phyloP scores from a whole-genome alignment of 176 grass and related monocot species.

The Leersia perrieri region DNA sequence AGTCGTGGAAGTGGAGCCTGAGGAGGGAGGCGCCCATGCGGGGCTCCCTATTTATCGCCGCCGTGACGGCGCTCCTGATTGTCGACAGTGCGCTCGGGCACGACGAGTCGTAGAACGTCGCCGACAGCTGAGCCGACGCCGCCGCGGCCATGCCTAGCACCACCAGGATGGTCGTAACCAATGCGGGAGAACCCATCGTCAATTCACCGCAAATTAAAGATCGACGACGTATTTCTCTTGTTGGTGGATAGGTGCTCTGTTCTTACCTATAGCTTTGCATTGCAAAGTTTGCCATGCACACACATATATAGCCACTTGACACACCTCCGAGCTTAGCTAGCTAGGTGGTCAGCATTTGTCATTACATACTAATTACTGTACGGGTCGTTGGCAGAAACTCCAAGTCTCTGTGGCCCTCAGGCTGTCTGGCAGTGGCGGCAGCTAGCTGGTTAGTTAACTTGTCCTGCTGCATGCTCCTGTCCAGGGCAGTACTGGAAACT shows the following conservation, averaged over 20 bases:
- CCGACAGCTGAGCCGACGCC: constrained; percentile 61
- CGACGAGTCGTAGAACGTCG: constrained; percentile 71
- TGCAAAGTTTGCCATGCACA: constrained; percentile 3
- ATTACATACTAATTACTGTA: not conserved
- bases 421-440: not conserved
- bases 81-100: constrained; percentile 56
- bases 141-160: constrained; percentile 27
- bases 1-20: constrained; percentile 85
- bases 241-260: no score
- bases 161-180: constrained; percentile 7
- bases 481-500: not conserved
- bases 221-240: no score
- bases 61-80: constrained; percentile 50
- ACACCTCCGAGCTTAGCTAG: not conserved
- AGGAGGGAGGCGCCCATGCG: constrained; percentile 77
- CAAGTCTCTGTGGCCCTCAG: not conserved
- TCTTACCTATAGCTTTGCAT: not conserved
- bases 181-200: constrained; percentile 5
- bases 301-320: constrained; percentile 10
- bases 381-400: not conserved
- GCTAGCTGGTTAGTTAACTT: not conserved
- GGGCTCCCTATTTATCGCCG: constrained; percentile 42
- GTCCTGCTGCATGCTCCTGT: not conserved
- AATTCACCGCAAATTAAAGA: no score
- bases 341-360: not conserved